Base-by-base conservation (phyloP, 106 monocot species). In the Cymbidium sinense region DNA sequence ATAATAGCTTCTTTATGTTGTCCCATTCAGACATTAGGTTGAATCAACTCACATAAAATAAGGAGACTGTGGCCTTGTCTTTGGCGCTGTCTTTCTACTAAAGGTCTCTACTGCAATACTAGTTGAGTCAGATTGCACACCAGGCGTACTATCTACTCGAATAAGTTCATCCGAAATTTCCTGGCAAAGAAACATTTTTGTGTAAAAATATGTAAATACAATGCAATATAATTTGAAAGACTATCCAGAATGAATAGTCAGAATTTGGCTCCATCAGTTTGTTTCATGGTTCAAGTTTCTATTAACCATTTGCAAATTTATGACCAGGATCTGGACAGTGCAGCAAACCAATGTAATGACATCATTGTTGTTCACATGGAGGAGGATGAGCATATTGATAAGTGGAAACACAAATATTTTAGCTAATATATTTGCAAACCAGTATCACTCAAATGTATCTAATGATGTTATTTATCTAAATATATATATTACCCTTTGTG, bases 51-150 rank as follows among this genome's bases (percentile, higher is more conserved):
- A 91, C 93, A 70, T 73, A 17, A 78, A 70, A 72, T 85, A 90
- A 75, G 90, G 95, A 85, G 95, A 95, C 4, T 79, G 86, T 69
- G 85, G 86, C 19, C 25, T 79, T 77, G 79, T 25, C 75, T 87
- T 83, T 37, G 71, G 76, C 41, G 15, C 76, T 76, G 18, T 54
- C 19, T 81, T 35, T 4, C 31, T 35, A 43, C 76, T 33, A 47
- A 82, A 69, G 36, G 62, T 84, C 13, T 77, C 75, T 50, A 43
- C 77, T 33, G 10, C 52, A 62, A 35, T 41, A 36, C n/a, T 34
- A 64, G 70, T 41, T 7, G 81, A 47, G 74, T 61, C 74, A n/a
- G n/a, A n/a, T n/a, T n/a, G n/a, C 31, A 47, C 51, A 79, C 70
- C 18, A 54, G 54, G 54, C 54, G 5, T 54, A 54, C 54, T 75